These are phyloP conservation scores for Ceratopteris richardii DNA, from an alignment of 75 land plant genomes.

Conservation along the genomic window DNA sequence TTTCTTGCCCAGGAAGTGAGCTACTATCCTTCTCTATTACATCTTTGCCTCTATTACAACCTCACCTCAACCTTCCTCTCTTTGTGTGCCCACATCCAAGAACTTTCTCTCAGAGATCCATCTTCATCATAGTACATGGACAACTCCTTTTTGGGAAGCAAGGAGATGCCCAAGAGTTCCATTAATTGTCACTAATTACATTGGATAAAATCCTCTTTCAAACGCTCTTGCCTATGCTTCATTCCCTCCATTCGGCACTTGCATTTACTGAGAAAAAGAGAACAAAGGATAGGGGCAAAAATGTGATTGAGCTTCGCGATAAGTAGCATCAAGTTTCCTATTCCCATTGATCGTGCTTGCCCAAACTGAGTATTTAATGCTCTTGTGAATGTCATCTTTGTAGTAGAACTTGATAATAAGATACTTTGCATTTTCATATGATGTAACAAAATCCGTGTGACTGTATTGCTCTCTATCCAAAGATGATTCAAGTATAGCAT, in stretches of 20 bases:
- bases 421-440: conserved; percentile 67
- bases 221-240: too few relatives aligned
- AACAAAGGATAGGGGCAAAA: conserved; percentile 64
- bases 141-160: too few relatives aligned
- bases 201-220: too few relatives aligned
- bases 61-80: too few relatives aligned
- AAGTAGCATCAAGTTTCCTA: conserved; percentile 79
- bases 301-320: conserved; percentile 51
- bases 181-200: too few relatives aligned
- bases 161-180: too few relatives aligned
- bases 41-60: too few relatives aligned
- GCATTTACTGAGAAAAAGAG: conserved; percentile 88
- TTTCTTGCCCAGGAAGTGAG: too few relatives aligned
- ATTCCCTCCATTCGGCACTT: conserved; percentile 72
- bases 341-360: conserved; percentile 91
- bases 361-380: conserved; percentile 91
- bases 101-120: conserved; percentile 54
- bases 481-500: conserved; percentile 27
- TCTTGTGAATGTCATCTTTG: conserved; percentile 95
- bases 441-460: conserved; percentile 45
- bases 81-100: too few relatives aligned
- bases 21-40: too few relatives aligned
- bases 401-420: conserved; percentile 88
- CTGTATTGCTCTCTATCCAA: conserved; percentile 65
- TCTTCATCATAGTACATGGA: too few relatives aligned